Evolutionary conservation across 768 basidiomycete genomes (phyloP), one percentile per base, ranked within the genome.

Genomic region (Amylocystis lapponica): DNA sequence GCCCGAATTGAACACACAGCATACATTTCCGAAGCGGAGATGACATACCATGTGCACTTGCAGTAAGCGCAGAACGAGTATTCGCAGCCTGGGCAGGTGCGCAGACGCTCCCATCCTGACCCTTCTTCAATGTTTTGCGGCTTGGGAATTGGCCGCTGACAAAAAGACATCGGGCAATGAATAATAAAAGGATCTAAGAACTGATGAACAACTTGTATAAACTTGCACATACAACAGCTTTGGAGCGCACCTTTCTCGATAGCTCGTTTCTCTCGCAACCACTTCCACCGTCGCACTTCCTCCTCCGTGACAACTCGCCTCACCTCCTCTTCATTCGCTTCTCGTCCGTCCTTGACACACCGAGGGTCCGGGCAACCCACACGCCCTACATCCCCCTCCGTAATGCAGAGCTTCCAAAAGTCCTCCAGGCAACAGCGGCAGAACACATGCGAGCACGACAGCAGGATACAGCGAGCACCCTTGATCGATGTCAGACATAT

Each of bases 21-120:
- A 36, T 19, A 20, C 39, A 20, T 25, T 22, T 33, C 19, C 16
- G 21, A 41, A 19, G 25, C 20, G 26, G 23, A 13, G 29, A 25
- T n/a, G 16, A 54, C 71, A 50, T 55, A 85, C 87, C 92, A 95
- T 37, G 86, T 84, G 33, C 80, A 75, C 49, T 74, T 76, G 59
- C 92, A 96, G 52, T 85, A 84, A 3, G 79, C 75, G 62, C 92
- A 94, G 58, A 94, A 94, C 0, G 82, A 81, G 63, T 78, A 93
- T 3, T 66, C 67, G 58, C 92, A 95, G 25, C 63, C 60, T 4
- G 74, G 63, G 53, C 92, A 94, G 27, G 74, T 75, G 39, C 92
- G 75, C 36, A 92, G 71, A 41, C 80, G 68, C 22, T 76, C 81
- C 81, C 83, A 92, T 12, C 78, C 74, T 1, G 79, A 74, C 27